These are phyloP conservation scores for Yarrowia keelungensis DNA, from an alignment of 805 yeast genomes.

Conservation along the genomic window DNA sequence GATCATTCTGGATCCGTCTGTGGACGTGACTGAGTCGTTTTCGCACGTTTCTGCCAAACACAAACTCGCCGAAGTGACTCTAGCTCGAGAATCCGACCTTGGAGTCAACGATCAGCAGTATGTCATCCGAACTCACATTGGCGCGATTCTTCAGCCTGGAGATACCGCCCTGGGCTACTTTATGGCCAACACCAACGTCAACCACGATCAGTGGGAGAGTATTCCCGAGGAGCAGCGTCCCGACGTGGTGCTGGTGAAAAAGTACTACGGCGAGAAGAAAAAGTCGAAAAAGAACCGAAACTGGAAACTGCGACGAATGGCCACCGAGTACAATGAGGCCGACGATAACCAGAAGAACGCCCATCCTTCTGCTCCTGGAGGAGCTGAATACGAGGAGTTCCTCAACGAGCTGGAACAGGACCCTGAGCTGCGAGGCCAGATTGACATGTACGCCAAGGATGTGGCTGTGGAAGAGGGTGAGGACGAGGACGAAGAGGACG, in stretches of 20 bases:
- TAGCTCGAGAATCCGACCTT: slow-evolving; percentile 87
- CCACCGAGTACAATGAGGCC: slow-evolving; percentile 83
- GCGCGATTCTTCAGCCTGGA: slow-evolving; percentile 95
- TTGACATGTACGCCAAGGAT: slow-evolving; percentile 73
- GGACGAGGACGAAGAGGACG: slow-evolving; percentile 40
- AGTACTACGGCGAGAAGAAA: slow-evolving; percentile 80
- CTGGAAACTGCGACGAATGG: slow-evolving; percentile 97
- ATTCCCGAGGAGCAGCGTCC: slow-evolving; percentile 70
- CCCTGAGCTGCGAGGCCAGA: slow-evolving; percentile 79
- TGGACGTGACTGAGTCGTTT: slow-evolving; percentile 49
- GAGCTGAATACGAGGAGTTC: slow-evolving; percentile 77
- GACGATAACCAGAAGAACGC: slow-evolving; percentile 38
- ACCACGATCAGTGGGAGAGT: slow-evolving; percentile 82
- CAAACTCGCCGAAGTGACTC: slow-evolving; percentile 86
- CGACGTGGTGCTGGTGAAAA: slow-evolving; percentile 89
- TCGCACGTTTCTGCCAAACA: slow-evolving; percentile 80
- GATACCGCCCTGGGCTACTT: slow-evolving; percentile 94
- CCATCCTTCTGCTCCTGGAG: slow-evolving; percentile 38
- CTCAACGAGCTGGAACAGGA: slow-evolving; percentile 92
- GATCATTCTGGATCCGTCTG: slow-evolving; percentile 60
- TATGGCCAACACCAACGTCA: slow-evolving; percentile 83
- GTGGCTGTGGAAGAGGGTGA: slow-evolving; percentile 54
- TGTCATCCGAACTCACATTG: slow-evolving; percentile 89
- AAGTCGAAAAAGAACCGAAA: slow-evolving; percentile 76
- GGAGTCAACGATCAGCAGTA: slow-evolving; percentile 84